Evolutionary conservation across 371 early-diverging fungal species (phyloP).

Genomic region (Mucor saturninus): DNA sequence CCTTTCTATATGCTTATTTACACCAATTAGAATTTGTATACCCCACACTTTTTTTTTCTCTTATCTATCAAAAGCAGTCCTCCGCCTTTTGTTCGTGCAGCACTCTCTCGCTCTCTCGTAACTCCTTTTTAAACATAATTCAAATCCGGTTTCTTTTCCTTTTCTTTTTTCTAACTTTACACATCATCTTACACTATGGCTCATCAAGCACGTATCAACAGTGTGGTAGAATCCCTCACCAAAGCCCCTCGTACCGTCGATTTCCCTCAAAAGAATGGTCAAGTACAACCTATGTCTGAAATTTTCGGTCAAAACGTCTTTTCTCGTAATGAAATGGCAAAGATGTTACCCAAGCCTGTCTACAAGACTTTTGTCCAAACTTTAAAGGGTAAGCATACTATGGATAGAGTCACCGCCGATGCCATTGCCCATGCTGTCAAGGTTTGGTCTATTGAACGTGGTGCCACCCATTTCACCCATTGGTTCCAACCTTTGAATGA

Average conservation of each 20-base stretch:
- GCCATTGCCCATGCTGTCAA: conserved; percentile 97
- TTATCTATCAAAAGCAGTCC: conserved; percentile 4
- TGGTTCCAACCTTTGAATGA: conserved; percentile 99
- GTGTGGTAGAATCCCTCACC: conserved; percentile 52
- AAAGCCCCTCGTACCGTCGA: conserved; percentile 66
- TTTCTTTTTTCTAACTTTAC: background rate
- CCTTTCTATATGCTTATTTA: background rate
- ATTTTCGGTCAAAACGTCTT: conserved; percentile 94
- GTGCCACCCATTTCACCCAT: conserved; percentile 97
- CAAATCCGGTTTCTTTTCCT: background rate
- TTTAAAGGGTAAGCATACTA: conserved; percentile 80
- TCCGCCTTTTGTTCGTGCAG: background rate
- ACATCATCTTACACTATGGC: conserved; percentile 26
- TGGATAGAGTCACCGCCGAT: conserved; percentile 95
- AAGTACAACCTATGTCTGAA: conserved; percentile 81
- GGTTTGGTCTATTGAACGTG: conserved; percentile 95
- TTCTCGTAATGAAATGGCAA: conserved; percentile 82
- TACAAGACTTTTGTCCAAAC: conserved; percentile 90
- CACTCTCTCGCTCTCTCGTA: background rate
- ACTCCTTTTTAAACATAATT: background rate
- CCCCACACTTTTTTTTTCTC: background rate
- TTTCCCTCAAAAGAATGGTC: conserved; percentile 77
- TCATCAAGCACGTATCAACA: conserved; percentile 56
- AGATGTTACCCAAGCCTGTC: conserved; percentile 93
- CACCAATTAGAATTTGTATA: too few species aligned